Evolutionary conservation across 495 filamentous ascomycete genomes (phyloP), one percentile per base, ranked within the genome.

Genomic region (Umbilicaria muhlenbergii): DNA sequence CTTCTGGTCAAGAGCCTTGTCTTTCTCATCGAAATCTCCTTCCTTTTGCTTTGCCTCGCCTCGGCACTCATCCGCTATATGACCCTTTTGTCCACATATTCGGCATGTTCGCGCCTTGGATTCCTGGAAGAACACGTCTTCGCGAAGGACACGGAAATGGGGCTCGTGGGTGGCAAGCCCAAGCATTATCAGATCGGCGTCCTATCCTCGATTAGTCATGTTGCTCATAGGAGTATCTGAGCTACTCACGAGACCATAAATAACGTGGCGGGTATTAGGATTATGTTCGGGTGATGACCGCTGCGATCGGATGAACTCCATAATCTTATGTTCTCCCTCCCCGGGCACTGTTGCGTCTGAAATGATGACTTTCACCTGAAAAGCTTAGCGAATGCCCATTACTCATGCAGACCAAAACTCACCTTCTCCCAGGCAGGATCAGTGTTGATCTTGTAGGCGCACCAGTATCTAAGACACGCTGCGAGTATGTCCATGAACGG

Each of bases 241-340:
- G n/a, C 4, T 32, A 52, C 65, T 44, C 54, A 70, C 66, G 53
- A 94, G 69, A 38, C 86, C 87, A 56, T 94, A 95, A 41, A 94
- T 89, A 43, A 94, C 91, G 65, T 96, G 92, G 38, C 80, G 80
- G 12, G 92, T 95, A 58, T 99, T 96, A 28, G 91, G 92, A 54
- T 99, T 81, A 58, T 99, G 88, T 42, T 88, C 78, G 1, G 88
- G 83, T 24, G 82, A 85, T 32, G 78, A 70, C 49, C 91, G 81
- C 62, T 99, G 92, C 18, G 89, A 94, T 51, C 91, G 78, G 48
- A 99, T 74, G 55, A 96, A 99, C 36, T 94, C 77, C 91, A 99
- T 99, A 50, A 99, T 95, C 66, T 99, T 99, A 62, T 99, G 91
- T 59, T 99, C 91, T 58, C 91, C 91, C 62, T 99, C 91, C 51